A percentile compares a stretch with the other conserved stretches of the same genome.
Evolutionary conservation across 768 basidiomycete genomes (phyloP).

Genomic region (Xerocomellus chrysenteron): DNA sequence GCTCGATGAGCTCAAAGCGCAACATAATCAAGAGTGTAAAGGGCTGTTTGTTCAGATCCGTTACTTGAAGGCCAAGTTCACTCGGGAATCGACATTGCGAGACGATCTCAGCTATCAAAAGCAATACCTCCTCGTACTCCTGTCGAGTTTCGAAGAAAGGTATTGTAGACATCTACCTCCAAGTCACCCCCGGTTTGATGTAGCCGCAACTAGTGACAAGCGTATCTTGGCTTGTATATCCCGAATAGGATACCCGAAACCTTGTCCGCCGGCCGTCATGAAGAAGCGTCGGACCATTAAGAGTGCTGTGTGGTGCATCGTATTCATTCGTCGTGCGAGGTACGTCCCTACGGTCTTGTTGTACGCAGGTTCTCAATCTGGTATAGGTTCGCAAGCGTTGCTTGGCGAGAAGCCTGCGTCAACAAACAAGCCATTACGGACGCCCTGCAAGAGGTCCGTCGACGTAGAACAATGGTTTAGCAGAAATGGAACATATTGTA

Average conservation of each 20-base stretch:
- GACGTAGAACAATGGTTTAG: slow-evolving; percentile 37
- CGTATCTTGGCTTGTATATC: slow-evolving; percentile 76
- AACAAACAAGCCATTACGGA: slow-evolving; percentile 60
- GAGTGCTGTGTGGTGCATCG: slow-evolving; percentile 50
- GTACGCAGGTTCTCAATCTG: slow-evolving; percentile 6
- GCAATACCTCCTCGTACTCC: slow-evolving; percentile 74
- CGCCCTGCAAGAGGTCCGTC: slow-evolving; percentile 72
- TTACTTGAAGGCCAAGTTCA: slow-evolving; percentile 91
- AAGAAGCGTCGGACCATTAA: slow-evolving; percentile 54
- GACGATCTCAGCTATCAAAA: slow-evolving; percentile 84
- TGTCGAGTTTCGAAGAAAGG: slow-evolving; percentile 72
- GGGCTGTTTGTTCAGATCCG: slow-evolving; percentile 87
- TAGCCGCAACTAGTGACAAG: slow-evolving; percentile 48
- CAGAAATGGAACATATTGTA: slow-evolving; percentile 8
- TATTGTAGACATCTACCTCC: slow-evolving; percentile 25
- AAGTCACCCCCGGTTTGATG: slow-evolving; percentile 1
- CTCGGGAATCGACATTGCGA: slow-evolving; percentile 79
- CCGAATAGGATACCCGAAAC: slow-evolving; percentile 61
- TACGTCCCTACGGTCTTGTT: slow-evolving; percentile 35
- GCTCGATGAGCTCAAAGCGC: slow-evolving; percentile 52
- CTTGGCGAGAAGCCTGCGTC: slow-evolving; percentile 63
- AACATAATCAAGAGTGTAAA: slow-evolving; percentile 86
- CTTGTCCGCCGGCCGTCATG: slow-evolving; percentile 38
- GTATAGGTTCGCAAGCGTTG: slow-evolving; percentile 55
- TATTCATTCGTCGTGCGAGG: slow-evolving; percentile 68